Evolutionary conservation across 1,284 basidiomycete species (phyloP).

Genomic region (Polyporus tsugae): DNA sequence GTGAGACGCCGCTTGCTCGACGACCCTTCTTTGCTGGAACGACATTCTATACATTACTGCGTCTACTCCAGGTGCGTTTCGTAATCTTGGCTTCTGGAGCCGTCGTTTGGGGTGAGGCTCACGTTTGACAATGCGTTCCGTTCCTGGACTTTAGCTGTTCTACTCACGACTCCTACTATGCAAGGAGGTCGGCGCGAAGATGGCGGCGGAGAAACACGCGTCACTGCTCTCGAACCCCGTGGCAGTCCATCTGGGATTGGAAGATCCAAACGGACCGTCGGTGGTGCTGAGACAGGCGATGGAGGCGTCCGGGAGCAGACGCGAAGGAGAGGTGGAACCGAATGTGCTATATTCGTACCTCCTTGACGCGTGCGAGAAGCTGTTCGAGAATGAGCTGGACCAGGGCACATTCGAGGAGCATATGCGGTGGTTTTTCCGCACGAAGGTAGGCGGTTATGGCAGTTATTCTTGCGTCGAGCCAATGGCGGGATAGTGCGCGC

Average conservation of each 20-base stretch:
- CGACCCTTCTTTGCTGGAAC: slow-evolving; percentile 91
- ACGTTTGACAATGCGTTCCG: slow-evolving; percentile 11
- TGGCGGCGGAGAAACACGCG: slow-evolving; percentile 66
- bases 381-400: slow-evolving; percentile 95
- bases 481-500: slow-evolving; percentile 9
- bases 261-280: slow-evolving; percentile 79
- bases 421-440: slow-evolving; percentile 96
- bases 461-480: slow-evolving; percentile 6
- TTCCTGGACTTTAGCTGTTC: slow-evolving; percentile 64
- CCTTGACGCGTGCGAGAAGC: slow-evolving; percentile 90
- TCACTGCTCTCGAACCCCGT: slow-evolving; percentile 73
- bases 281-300: slow-evolving; percentile 70
- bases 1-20: slow-evolving; percentile 46
- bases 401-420: slow-evolving; percentile 93
- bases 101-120: slow-evolving; percentile 15
- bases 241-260: slow-evolving; percentile 76
- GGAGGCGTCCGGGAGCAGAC: slow-evolving; percentile 58
- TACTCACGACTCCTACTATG: slow-evolving; percentile 90
- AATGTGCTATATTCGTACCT: slow-evolving; percentile 89
- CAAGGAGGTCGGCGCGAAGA: slow-evolving; percentile 79
- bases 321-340: slow-evolving; percentile 40
- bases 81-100: slow-evolving; percentile 10
- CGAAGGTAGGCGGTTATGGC: slow-evolving; percentile 67
- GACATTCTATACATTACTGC: slow-evolving; percentile 90
- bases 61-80: slow-evolving; percentile 82